Conservation (phyloP, 306 rosid species). For the Vicia faba region DNA sequence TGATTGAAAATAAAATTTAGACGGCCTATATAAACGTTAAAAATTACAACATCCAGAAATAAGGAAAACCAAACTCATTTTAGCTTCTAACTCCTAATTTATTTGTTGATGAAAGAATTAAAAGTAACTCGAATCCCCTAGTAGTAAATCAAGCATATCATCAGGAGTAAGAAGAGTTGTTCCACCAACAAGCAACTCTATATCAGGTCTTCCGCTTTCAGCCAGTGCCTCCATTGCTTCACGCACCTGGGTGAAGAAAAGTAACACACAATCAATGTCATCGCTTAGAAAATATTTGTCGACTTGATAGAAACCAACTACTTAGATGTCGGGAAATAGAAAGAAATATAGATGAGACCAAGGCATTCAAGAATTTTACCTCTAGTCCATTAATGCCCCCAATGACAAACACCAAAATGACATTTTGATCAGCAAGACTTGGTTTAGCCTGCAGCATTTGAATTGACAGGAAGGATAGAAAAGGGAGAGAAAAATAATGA, state of each 20-base stretch:
- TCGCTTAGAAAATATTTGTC: conserved; percentile 3
- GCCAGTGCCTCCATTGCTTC: conserved; percentile 86
- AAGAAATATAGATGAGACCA: neutral
- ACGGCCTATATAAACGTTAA: conserved; percentile 23
- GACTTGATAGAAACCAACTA: conserved; percentile 1
- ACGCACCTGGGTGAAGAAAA: conserved; percentile 56
- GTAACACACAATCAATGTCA: neutral
- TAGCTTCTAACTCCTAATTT: conserved; percentile 13
- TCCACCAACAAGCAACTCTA: conserved; percentile 88
- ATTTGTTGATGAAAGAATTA: conserved; percentile 35
- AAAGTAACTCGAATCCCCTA: conserved; percentile 64
- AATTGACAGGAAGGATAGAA: conserved; percentile 16
- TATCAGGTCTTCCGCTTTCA: conserved; percentile 85
- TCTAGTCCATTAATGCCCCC: conserved; percentile 91
- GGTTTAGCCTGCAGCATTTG: conserved; percentile 83
- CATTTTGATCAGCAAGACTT: conserved; percentile 83
- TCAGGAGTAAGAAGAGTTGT: conserved; percentile 77
- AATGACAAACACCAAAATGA: conserved; percentile 79
- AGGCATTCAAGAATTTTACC: conserved; percentile 51
- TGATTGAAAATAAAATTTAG: conserved; percentile 22
- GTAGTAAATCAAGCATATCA: conserved; percentile 71
- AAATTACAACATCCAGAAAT: conserved; percentile 26
- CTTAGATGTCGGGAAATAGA: neutral
- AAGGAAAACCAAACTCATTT: conserved; percentile 33
- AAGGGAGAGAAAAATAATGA: neutral